phyloP scores from a whole-genome alignment of 768 basidiomycete species.

The Tricholoma flavovirens region DNA sequence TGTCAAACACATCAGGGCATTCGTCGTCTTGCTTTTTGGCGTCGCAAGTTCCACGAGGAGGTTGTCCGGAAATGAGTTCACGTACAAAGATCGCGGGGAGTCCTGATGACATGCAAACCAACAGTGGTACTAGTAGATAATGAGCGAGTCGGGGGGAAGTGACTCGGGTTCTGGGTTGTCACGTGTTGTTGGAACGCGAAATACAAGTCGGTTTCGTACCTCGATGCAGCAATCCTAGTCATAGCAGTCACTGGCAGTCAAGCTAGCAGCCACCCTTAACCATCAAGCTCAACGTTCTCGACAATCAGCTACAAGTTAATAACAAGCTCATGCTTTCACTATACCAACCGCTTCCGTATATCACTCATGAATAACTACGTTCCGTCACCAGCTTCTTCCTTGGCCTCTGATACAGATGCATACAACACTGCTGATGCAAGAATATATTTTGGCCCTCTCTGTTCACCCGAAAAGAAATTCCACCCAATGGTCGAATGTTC shows the following conservation, averaged over 20 bases:
- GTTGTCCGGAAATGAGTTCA: no score
- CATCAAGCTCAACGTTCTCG: not conserved
- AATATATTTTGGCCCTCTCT: conserved; percentile 46
- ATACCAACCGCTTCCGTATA: not conserved
- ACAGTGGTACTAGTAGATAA: no score
- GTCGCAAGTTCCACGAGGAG: not conserved
- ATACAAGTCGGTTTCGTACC: not conserved
- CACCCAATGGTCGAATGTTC: conserved; percentile 26
- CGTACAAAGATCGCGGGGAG: no score
- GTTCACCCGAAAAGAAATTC: conserved; percentile 48
- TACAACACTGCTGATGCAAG: conserved; percentile 38
- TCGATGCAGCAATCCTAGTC: no score
- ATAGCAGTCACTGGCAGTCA: no score
- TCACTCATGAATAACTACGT: not conserved
- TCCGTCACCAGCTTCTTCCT: conserved; percentile 21
- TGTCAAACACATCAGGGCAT: no score
- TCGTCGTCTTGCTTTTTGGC: not conserved
- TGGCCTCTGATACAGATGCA: conserved; percentile 35
- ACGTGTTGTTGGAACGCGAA: not conserved
- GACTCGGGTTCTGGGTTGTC: not conserved
- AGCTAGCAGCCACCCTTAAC: not conserved
- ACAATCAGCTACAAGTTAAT: not conserved
- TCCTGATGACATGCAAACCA: not conserved
- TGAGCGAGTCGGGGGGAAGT: no score
- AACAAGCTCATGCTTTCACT: no score